Evolutionary conservation across 2,329 filamentous ascomycete species (phyloP), one percentile per base, ranked within the genome.

Genomic region (Colletotrichum coccodes): DNA sequence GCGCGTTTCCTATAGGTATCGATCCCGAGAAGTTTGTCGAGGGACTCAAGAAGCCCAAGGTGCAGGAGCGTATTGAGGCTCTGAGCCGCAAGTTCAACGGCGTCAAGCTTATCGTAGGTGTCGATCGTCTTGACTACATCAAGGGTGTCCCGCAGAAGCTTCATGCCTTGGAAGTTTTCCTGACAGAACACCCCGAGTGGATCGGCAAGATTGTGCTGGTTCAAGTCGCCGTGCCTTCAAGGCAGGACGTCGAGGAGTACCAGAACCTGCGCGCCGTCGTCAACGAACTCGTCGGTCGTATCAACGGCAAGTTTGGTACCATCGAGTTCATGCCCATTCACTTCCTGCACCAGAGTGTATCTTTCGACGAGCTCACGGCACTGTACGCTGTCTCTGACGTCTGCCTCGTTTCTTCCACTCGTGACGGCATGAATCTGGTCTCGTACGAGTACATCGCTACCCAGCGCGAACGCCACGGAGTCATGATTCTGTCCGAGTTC

Each of bases 301-400:
- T 99, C 83, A 99, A 99, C 78, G 96, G 96, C 76, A 94, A 93
- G 78, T 98, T 98, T 76, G 95, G 95, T 79, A 98, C 95, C 36
- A 92, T 98, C 76, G 95, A 98, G 80, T 98, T 98, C 83, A 98
- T 97, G 92, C 96, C 96, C 1, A 98, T 99, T 74, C 96, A 98
- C 81, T 98, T 98, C 84, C 91, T 98, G 76, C 96, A 98, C 84
- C 97, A 98, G 83, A 97, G 94, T 5, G 94, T 98, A 76, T 90
- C 90, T 56, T 98, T 98, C 74, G 94, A 98, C 74, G 96, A 98
- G 82, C 89, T 99, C 40, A 95, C 97, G 57, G 95, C 95, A 0
- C 88, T 98, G 9, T 98, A 98, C 78, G 93, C 94, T 18, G 92
- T 97, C 26, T 96, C 94, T 4, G 96, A 98, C 77, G 93, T 94